Percentiles rank a stretch among this genome's conserved stretches.
These are phyloP conservation scores for Schizophyllum commune DNA, from an alignment of 1,284 basidiomycete genomes.

Conservation along the genomic window DNA sequence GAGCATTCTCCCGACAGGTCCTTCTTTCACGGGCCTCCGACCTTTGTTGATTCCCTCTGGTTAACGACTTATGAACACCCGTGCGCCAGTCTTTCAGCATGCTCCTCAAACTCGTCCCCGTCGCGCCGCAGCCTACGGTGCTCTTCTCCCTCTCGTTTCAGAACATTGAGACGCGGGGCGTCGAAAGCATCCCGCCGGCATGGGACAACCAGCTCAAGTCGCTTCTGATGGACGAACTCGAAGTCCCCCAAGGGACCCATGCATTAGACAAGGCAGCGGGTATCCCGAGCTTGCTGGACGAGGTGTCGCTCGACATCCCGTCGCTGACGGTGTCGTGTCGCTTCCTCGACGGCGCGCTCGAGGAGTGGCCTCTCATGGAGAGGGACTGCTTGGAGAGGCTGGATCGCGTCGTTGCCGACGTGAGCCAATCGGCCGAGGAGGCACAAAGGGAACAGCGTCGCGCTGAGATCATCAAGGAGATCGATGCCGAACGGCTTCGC, in stretches of 20 bases:
- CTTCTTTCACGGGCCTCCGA: not conserved
- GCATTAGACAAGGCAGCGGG: slow-evolving; percentile 59
- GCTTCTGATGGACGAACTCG: slow-evolving; percentile 47
- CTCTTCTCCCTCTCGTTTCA: slow-evolving; percentile 62
- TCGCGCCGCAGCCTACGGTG: slow-evolving; percentile 39
- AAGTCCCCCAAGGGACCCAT: slow-evolving; percentile 48
- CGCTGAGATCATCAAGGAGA: slow-evolving; percentile 11
- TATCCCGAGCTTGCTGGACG: slow-evolving; percentile 43
- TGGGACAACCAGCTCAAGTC: slow-evolving; percentile 52
- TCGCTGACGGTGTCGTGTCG: slow-evolving; percentile 36
- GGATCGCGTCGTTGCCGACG: slow-evolving; percentile 43
- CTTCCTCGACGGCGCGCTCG: slow-evolving; percentile 48
- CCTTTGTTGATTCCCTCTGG: no score
- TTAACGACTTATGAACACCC: not conserved
- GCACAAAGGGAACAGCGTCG: slow-evolving; percentile 30
- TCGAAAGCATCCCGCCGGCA: slow-evolving; percentile 33
- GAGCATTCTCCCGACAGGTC: not conserved
- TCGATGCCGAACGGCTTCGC: not conserved
- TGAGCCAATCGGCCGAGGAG: slow-evolving; percentile 36
- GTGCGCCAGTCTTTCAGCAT: not conserved
- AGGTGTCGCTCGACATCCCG: slow-evolving; percentile 54
- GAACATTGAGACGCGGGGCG: slow-evolving; percentile 17
- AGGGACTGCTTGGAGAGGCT: slow-evolving; percentile 35
- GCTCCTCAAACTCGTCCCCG: not conserved
- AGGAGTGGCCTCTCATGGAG: slow-evolving; percentile 37